A percentile compares a stretch with the other conserved stretches of the same genome.
These are phyloP conservation scores for Melampsora larici-populina DNA, from an alignment of 1,284 basidiomycete species.

Conservation along the genomic window DNA sequence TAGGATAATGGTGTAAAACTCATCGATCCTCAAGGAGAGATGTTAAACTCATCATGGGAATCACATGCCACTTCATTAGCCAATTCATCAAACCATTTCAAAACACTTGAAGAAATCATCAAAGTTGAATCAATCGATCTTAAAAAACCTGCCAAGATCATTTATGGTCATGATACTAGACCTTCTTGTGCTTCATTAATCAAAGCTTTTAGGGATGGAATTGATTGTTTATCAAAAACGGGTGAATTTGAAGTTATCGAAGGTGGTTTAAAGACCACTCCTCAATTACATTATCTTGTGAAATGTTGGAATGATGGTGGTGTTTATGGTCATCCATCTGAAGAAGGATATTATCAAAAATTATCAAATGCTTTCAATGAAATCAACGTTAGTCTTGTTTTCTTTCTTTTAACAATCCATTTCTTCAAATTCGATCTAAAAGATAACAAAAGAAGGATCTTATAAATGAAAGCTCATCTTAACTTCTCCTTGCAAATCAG, in stretches of 20 bases:
- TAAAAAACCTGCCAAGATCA: constrained; percentile 70
- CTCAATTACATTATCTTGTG: constrained; percentile 93
- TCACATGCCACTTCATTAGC: constrained; percentile 79
- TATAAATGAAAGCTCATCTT: constrained; percentile 58
- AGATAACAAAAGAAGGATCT: constrained; percentile 55
- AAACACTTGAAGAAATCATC: constrained; percentile 64
- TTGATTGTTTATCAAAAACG: constrained; percentile 65
- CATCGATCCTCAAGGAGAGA: constrained; percentile 96
- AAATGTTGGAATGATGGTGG: constrained; percentile 80
- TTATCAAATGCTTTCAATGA: constrained; percentile 79
- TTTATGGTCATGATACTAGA: constrained; percentile 90
- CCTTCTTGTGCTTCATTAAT: constrained; percentile 82
- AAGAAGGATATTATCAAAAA: constrained; percentile 83
- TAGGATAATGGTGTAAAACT: constrained; percentile 99
- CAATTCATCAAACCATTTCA: constrained; percentile 64
- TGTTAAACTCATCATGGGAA: constrained; percentile 97
- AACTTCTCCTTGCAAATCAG: constrained; percentile 4
- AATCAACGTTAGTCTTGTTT: constrained; percentile 65
- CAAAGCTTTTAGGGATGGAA: constrained; percentile 74
- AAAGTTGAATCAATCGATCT: constrained; percentile 72
- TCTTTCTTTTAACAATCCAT: constrained; percentile 20
- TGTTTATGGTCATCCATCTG: constrained; percentile 75
- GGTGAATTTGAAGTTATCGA: constrained; percentile 49
- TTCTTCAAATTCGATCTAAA: constrained; percentile 32
- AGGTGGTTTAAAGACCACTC: constrained; percentile 82